phyloP scores from a whole-genome alignment of 73 alveolate genomes.

The Paramecium sonneborni region DNA sequence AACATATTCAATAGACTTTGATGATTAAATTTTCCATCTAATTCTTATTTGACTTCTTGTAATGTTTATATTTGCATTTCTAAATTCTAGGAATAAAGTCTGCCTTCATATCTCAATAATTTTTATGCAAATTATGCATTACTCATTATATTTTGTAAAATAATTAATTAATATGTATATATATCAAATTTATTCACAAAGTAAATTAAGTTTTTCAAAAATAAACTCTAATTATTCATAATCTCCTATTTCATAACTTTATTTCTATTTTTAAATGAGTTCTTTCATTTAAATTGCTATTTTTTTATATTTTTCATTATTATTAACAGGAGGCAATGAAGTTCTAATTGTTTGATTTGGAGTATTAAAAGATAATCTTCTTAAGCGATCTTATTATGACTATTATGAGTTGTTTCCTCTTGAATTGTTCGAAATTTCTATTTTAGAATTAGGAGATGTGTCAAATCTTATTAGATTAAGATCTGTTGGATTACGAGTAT shows the following conservation, averaged over 20 bases:
- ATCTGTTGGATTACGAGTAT: conserved; percentile 34
- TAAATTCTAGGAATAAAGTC: not conserved
- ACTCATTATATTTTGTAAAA: not conserved
- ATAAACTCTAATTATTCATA: not conserved
- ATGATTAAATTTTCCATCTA: not conserved
- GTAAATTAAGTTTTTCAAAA: not conserved
- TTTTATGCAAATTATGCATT: not conserved
- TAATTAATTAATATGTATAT: not conserved
- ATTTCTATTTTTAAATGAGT: not conserved
- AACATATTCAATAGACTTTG: conserved; percentile 4
- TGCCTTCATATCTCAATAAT: not conserved
- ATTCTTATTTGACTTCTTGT: not conserved
- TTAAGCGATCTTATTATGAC: not conserved
- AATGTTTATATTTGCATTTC: not conserved
- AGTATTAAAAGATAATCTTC: conserved; percentile 13
- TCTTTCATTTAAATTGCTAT: not conserved
- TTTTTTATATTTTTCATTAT: not conserved
- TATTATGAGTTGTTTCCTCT: not conserved
- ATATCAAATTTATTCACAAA: not conserved
- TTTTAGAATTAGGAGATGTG: conserved; percentile 30
- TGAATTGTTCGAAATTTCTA: not conserved
- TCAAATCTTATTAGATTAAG: not conserved
- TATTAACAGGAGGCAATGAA: not conserved
- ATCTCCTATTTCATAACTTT: not conserved
- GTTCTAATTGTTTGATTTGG: conserved; percentile 13